These are phyloP conservation scores for Umbellularia californica DNA, from an alignment of 164 flowering plant genomes.

Conservation along the genomic window DNA sequence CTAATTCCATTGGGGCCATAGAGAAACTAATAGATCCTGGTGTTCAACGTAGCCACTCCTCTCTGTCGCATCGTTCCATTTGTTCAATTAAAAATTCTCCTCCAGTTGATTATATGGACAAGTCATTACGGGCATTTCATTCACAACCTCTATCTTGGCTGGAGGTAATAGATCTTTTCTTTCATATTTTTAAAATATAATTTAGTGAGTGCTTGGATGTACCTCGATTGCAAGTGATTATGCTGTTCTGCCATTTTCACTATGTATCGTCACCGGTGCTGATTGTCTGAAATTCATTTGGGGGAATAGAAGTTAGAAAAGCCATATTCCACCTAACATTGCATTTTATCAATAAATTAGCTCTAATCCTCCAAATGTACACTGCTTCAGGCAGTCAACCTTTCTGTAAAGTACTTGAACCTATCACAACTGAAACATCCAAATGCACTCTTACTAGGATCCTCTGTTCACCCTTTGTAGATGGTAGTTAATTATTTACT, in stretches of 20 bases:
- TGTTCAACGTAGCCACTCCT: conserved; percentile 77
- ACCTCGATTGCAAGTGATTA: neutral
- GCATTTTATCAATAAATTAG: neutral
- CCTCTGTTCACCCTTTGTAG: neutral
- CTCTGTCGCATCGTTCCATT: conserved; percentile 57
- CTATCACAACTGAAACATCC: neutral
- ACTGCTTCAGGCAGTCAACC: neutral
- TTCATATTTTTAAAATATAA: neutral
- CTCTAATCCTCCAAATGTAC: neutral
- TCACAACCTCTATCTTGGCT: conserved; percentile 82
- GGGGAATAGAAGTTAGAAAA: neutral
- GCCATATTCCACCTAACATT: neutral
- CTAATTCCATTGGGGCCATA: conserved; percentile 18
- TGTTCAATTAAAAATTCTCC: conserved; percentile 44
- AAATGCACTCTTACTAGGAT: neutral
- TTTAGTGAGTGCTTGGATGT: neutral
- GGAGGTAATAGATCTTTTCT: conserved; percentile 44
- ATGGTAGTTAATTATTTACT: neutral
- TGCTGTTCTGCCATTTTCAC: neutral
- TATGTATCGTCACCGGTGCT: neutral
- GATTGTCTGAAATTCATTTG: neutral
- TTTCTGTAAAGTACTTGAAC: neutral
- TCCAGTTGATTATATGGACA: conserved; percentile 41
- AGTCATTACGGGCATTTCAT: conserved; percentile 62
- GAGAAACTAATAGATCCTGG: conserved; percentile 42